Evolutionary conservation across 768 basidiomycete genomes (phyloP).

Genomic region (Cyclocybe aegerita): DNA sequence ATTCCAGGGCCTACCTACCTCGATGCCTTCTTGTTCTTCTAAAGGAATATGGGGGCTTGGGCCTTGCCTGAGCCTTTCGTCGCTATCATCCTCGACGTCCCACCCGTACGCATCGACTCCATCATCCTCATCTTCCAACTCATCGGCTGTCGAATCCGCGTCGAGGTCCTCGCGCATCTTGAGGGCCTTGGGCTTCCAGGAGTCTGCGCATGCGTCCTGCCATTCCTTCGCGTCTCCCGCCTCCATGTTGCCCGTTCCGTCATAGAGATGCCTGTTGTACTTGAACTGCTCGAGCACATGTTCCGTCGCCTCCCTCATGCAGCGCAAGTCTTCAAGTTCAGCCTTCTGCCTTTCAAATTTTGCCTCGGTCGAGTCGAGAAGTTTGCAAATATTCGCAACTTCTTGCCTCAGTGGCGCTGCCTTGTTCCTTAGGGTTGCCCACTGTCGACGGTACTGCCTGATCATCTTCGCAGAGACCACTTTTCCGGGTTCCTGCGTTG

Average conservation of each 20-base stretch:
- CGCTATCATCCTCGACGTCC: not conserved
- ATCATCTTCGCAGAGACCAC: no score
- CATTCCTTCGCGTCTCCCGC: slow-evolving; percentile 10
- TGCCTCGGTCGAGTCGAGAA: no score
- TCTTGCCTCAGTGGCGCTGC: no score
- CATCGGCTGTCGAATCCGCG: slow-evolving; percentile 4
- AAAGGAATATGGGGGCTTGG: not conserved
- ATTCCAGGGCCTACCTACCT: no score
- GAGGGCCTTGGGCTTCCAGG: not conserved
- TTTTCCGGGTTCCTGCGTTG: no score
- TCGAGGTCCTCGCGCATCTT: not conserved
- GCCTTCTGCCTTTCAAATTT: not conserved
- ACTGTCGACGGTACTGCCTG: no score
- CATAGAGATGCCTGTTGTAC: slow-evolving; percentile 22
- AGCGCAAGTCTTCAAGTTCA: not conserved
- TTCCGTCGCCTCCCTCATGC: slow-evolving; percentile 5
- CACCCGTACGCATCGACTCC: not conserved
- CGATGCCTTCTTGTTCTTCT: not conserved
- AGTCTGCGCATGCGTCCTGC: not conserved
- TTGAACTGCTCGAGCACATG: slow-evolving; percentile 21
- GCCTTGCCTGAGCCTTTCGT: not conserved
- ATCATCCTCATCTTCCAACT: slow-evolving; percentile 10
- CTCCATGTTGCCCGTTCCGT: slow-evolving; percentile 25
- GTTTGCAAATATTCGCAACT: no score
- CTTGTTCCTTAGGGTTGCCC: no score